A percentile compares a stretch with the other conserved stretches of the same genome.
Evolutionary conservation across 257 asterid genomes (phyloP).

Genomic region (Mentha longifolia): DNA sequence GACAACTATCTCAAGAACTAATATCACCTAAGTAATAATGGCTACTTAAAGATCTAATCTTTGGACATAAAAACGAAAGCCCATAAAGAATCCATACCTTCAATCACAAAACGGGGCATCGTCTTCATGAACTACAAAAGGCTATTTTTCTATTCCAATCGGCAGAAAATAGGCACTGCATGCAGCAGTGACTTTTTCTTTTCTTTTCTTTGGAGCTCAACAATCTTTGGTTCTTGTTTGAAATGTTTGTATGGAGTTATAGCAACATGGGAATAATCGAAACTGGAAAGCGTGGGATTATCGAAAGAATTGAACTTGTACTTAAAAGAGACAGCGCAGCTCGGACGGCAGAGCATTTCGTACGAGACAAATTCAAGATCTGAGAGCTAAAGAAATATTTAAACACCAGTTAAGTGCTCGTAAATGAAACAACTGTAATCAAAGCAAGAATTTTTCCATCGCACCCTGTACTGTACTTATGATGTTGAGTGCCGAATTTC

Average conservation of each 20-base stretch:
- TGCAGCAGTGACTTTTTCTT: slow-evolving; percentile 5
- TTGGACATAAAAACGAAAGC: background rate
- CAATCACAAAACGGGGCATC: slow-evolving; percentile 41
- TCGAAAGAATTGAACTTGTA: slow-evolving; percentile 37
- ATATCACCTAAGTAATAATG: too few relatives aligned
- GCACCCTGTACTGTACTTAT: too few relatives aligned
- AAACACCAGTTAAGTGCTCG: slow-evolving; percentile 3
- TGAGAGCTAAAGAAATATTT: background rate
- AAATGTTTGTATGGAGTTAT: slow-evolving; percentile 6
- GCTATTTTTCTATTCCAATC: slow-evolving; percentile 8
- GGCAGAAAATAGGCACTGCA: slow-evolving; percentile 21
- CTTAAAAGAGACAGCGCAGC: slow-evolving; percentile 30
- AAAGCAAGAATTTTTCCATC: background rate
- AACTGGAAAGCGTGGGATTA: slow-evolving; percentile 34
- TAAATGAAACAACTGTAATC: background rate
- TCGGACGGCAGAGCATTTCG: slow-evolving; percentile 36
- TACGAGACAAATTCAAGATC: background rate
- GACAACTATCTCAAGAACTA: slow-evolving; percentile 8
- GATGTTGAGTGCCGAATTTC: too few relatives aligned
- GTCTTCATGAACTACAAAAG: slow-evolving; percentile 19
- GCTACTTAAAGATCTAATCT: background rate
- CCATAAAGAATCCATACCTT: slow-evolving; percentile 38
- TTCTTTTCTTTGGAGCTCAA: background rate
- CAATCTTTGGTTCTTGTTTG: slow-evolving; percentile 24
- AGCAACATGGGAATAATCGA: slow-evolving; percentile 46